A percentile compares a stretch with the other conserved stretches of the same genome.
These are phyloP conservation scores for Serendipita vermifera DNA, from an alignment of 768 basidiomycete species.

Conservation along the genomic window DNA sequence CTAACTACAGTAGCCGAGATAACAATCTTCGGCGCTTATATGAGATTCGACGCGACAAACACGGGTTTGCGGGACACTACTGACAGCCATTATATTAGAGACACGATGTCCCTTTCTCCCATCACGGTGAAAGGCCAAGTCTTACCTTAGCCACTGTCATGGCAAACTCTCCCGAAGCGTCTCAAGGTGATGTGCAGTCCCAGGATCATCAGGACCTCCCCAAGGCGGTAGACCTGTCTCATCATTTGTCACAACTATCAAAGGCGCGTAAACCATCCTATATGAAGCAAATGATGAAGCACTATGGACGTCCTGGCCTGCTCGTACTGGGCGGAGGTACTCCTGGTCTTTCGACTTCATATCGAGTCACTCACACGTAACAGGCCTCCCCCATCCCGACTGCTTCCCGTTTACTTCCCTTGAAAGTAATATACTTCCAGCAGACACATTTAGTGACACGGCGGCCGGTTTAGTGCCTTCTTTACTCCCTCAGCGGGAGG, in stretches of 20 bases:
- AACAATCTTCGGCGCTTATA: no score
- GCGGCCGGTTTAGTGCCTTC: background rate
- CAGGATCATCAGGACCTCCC: no score
- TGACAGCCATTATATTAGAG: no score
- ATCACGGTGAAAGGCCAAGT: no score
- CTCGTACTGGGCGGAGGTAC: slow-evolving; percentile 59
- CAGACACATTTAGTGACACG: background rate
- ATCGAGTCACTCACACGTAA: background rate
- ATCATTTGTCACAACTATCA: slow-evolving; percentile 52
- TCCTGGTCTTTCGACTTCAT: background rate
- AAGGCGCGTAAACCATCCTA: slow-evolving; percentile 39
- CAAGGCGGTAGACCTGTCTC: slow-evolving; percentile 57
- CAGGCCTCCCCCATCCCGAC: slow-evolving; percentile 51
- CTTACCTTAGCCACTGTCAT: no score
- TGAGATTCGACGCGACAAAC: no score
- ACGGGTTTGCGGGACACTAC: no score
- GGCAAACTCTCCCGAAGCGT: no score
- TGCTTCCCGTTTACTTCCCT: slow-evolving; percentile 60
- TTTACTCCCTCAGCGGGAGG: background rate
- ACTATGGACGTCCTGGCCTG: slow-evolving; percentile 38
- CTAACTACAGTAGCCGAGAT: no score
- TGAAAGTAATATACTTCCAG: slow-evolving; percentile 19
- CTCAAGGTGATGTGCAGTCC: no score
- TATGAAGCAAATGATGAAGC: slow-evolving; percentile 55
- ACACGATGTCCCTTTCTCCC: no score